A percentile compares a stretch with the other conserved stretches of the same genome.
Conservation (phyloP, 176 grass and related monocot genomes). For the Zoysia japonica region DNA sequence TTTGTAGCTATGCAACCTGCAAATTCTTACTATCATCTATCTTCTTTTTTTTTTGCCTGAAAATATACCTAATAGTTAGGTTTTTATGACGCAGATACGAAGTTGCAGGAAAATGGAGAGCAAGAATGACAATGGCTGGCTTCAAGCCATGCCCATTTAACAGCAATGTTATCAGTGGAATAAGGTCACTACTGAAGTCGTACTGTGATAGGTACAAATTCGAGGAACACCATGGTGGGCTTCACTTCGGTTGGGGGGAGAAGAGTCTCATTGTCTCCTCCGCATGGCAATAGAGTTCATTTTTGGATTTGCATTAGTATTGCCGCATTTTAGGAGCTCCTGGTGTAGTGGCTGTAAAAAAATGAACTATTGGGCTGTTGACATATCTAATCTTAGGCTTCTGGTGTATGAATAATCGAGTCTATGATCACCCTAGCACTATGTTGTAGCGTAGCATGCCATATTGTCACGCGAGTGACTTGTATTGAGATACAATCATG, state of each 20-base stretch:
- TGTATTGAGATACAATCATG: slow-evolving; percentile 37
- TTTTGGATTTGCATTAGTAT: slow-evolving; percentile 31
- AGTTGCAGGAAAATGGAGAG: slow-evolving; percentile 92
- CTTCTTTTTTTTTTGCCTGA: background rate
- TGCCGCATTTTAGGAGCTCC: slow-evolving; percentile 51
- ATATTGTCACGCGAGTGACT: slow-evolving; percentile 19
- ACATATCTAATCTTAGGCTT: slow-evolving; percentile 52
- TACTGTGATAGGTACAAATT: slow-evolving; percentile 85
- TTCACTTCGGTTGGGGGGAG: slow-evolving; percentile 95
- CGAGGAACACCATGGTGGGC: slow-evolving; percentile 66
- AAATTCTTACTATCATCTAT: background rate
- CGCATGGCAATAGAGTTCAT: slow-evolving; percentile 69
- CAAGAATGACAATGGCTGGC: slow-evolving; percentile 95
- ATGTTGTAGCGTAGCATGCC: slow-evolving; percentile 29
- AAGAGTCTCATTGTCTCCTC: slow-evolving; percentile 83
- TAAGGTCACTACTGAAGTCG: slow-evolving; percentile 63
- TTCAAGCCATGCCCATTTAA: slow-evolving; percentile 69
- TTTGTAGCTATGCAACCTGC: slow-evolving; percentile 14
- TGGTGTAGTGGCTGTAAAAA: slow-evolving; percentile 51
- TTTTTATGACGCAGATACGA: slow-evolving; percentile 62
- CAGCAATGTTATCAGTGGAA: slow-evolving; percentile 52
- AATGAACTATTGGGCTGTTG: background rate
- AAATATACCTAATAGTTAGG: slow-evolving; percentile 17
- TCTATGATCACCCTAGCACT: slow-evolving; percentile 28
- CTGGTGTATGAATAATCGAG: slow-evolving; percentile 52